A percentile compares a stretch with the other conserved stretches of the same genome.
Conservation (phyloP, 345 rosid genomes). For the Citrus trifoliata region DNA sequence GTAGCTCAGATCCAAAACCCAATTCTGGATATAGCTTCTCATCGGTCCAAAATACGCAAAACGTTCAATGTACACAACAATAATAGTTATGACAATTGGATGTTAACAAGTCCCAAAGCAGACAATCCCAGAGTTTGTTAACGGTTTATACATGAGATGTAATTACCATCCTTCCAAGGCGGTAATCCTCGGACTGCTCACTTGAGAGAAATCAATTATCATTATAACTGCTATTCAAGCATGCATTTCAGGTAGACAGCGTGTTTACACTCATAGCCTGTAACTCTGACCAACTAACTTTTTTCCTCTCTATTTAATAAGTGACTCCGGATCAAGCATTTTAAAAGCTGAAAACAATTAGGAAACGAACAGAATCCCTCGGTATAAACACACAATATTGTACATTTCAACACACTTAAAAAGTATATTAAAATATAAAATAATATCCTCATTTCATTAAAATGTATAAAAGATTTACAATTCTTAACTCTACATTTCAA, state of each 20-base stretch:
- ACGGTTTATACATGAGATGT: not conserved
- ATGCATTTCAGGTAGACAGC: not conserved
- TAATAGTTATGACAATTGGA: not conserved
- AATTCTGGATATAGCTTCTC: not conserved
- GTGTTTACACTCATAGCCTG: not conserved
- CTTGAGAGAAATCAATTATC: not conserved
- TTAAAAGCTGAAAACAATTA: not conserved
- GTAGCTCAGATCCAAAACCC: not conserved
- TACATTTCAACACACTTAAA: not conserved
- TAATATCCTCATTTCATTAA: constrained; percentile 7
- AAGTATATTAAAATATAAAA: not conserved
- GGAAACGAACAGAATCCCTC: not conserved
- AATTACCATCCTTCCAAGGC: not conserved
- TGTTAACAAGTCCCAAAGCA: not conserved
- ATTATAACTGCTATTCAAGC: not conserved
- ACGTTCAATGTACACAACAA: not conserved
- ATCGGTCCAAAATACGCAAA: not conserved
- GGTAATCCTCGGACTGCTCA: not conserved
- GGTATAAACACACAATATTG: not conserved
- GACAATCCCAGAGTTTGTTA: not conserved
- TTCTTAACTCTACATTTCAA: not conserved
- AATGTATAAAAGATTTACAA: not conserved
- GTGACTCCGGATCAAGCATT: not conserved
- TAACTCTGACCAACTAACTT: not conserved
- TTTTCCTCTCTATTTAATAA: not conserved